phyloP scores from a whole-genome alignment of 192 early-diverging fungal genomes.

The Coemansia sp. region DNA sequence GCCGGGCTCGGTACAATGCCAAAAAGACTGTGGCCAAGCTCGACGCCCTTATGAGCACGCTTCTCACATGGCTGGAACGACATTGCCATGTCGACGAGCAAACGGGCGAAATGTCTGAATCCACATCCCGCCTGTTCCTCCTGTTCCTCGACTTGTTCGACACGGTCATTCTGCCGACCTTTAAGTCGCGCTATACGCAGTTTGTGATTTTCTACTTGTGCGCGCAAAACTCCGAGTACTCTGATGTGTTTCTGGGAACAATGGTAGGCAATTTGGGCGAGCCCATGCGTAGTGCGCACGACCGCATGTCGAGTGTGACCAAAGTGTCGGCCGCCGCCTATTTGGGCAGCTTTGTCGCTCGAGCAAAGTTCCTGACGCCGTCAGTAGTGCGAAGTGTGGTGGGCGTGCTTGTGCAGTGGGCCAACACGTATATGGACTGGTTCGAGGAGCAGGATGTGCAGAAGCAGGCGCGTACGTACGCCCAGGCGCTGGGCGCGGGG shows the following conservation, averaged over 20 bases:
- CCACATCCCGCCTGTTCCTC: conserved; percentile 61
- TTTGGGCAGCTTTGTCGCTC: conserved; percentile 81
- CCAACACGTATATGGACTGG: conserved; percentile 65
- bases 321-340: conserved; percentile 82
- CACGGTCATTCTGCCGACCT: conserved; percentile 75
- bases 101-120: conserved; percentile 27
- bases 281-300: conserved; percentile 48
- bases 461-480: neutral
- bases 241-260: conserved; percentile 77
- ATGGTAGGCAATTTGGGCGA: conserved; percentile 60
- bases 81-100: conserved; percentile 24
- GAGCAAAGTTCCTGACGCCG: conserved; percentile 76
- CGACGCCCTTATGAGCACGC: conserved; percentile 67
- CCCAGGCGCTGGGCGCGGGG: neutral
- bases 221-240: conserved; percentile 64
- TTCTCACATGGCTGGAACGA: conserved; percentile 63
- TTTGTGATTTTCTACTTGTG: conserved; percentile 86
- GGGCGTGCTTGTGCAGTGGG: conserved; percentile 68
- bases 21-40: conserved; percentile 67
- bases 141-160: conserved; percentile 78
- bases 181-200: conserved; percentile 88
- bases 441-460: conserved; percentile 55
- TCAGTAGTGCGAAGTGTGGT: conserved; percentile 65
- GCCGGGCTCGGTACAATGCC: conserved; percentile 36
- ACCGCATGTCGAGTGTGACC: conserved; percentile 61